Evolutionary conservation across 768 basidiomycete species (phyloP), one percentile per base, ranked within the genome.

Genomic region (Crassisporium funariophilum): DNA sequence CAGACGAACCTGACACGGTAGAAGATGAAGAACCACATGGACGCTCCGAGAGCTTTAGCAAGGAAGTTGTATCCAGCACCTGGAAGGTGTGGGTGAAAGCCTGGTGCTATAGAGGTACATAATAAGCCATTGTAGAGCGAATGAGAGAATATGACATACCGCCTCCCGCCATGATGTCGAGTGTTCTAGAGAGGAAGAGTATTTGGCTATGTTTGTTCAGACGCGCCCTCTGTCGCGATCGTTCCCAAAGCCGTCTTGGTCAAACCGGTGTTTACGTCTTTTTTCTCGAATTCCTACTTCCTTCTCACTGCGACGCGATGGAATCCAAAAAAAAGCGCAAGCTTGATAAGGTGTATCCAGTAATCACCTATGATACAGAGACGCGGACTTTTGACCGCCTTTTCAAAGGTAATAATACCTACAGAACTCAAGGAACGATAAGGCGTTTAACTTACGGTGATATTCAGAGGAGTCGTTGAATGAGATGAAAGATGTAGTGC

Each of bases 11-110:
- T 77, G 54, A 89, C 87, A 46, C 94, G 84, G 71, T 95, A 97
- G 76, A 97, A 95, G 64, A 97, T 93, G 76, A 94, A 97, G 82
- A 95, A 95, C 94, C 94, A 97, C 94, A 97, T 95, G 19, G 84
- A 81, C 24, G 93, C 94, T 39, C 94, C 94, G 35, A 97, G 74
- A 50, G 82, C 83, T 69, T 93, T 94, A 20, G 88, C 80, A 22
- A 95, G 76, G 65, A 91, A 82, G 49, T 78, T 81, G 68, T 93
- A 83, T 59, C 75, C 81, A 59, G 82, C 75, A 10, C 86, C 82
- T 7, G 92, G 90, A 21, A 93, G 76, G 64, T 93, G 93, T 29
- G 93, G 93, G 66, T 92, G 78, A 60, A 95, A 95, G 55, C 92
- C 94, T 69, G 84, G 69, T 57, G 75, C 84, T 84, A 46, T 15